Evolutionary conservation across 176 grass and related monocot species (phyloP).

Genomic region (Zizania latifolia): DNA sequence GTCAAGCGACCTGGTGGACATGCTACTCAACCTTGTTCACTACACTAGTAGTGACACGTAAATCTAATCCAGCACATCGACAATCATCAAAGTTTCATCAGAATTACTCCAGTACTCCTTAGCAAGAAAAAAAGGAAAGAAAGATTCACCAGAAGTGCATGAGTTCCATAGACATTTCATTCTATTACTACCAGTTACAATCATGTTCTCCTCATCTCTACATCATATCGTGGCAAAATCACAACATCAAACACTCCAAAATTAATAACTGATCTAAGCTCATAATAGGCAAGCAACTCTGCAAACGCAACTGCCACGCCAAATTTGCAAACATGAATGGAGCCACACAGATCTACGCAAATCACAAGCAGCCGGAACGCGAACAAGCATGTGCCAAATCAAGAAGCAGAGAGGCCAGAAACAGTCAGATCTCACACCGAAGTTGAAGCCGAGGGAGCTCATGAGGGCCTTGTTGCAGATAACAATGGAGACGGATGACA

Average conservation of each 20-base stretch:
- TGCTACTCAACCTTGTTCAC: not conserved
- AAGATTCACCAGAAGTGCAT: not conserved
- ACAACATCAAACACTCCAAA: not conserved
- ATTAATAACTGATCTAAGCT: not conserved
- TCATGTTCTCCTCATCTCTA: not conserved
- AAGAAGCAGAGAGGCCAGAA: conserved; percentile 14
- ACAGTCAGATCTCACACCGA: conserved; percentile 70
- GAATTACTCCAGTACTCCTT: not conserved
- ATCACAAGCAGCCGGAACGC: not conserved
- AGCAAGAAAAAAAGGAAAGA: not conserved
- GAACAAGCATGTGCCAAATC: not conserved
- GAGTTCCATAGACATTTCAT: not conserved
- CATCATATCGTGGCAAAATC: not conserved
- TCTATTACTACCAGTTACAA: not conserved
- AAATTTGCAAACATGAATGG: not conserved
- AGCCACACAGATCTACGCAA: conserved; percentile 2
- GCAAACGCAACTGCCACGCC: not conserved
- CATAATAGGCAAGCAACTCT: not conserved
- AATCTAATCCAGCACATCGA: not conserved
- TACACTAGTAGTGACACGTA: conserved; percentile 10
- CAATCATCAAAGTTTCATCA: not conserved
- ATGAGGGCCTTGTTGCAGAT: conserved; percentile 99
- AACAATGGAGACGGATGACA: conserved; percentile 95
- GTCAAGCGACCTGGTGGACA: conserved; percentile 28
- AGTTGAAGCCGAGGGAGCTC: conserved; percentile 91